Conservation (phyloP, 768 basidiomycete genomes). For the Chiua virens region DNA sequence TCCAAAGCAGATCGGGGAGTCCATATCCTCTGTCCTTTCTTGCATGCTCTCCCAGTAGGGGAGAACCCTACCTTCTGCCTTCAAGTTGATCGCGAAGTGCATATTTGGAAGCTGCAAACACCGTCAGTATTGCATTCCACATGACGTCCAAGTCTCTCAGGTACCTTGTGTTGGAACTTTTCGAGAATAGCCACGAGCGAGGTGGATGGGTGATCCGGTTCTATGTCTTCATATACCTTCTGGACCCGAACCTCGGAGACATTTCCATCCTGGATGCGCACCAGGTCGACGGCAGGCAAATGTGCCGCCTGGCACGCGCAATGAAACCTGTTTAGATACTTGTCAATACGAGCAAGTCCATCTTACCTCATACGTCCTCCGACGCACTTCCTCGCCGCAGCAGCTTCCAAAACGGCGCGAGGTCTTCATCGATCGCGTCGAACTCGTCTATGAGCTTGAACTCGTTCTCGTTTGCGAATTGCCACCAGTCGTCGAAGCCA, state of each 20-base stretch:
- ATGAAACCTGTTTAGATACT: too few species aligned
- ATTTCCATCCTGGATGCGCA: constrained; percentile 66
- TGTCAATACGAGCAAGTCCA: background rate
- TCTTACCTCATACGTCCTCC: constrained; percentile 56
- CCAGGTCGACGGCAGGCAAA: constrained; percentile 81
- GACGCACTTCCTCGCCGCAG: constrained; percentile 69
- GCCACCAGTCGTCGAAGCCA: constrained; percentile 92
- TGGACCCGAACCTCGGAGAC: constrained; percentile 58
- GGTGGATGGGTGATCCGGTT: constrained; percentile 73
- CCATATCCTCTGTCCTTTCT: constrained; percentile 57
- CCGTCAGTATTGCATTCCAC: background rate
- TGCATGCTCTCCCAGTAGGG: constrained; percentile 87
- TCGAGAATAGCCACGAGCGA: constrained; percentile 77
- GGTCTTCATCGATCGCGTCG: constrained; percentile 70
- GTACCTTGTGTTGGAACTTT: constrained; percentile 66
- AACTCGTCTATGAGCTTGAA: constrained; percentile 90
- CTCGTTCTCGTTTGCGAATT: constrained; percentile 67
- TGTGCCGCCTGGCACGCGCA: constrained; percentile 54
- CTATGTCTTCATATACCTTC: constrained; percentile 55
- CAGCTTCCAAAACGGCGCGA: constrained; percentile 83
- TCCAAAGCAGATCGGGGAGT: background rate
- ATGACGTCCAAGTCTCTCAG: constrained; percentile 11
- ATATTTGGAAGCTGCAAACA: constrained; percentile 77
- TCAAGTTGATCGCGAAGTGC: constrained; percentile 92
- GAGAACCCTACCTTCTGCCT: constrained; percentile 90